Evolutionary conservation across 768 basidiomycete genomes (phyloP), one percentile per base, ranked within the genome.

Genomic region (Boletus rubroflammeus): DNA sequence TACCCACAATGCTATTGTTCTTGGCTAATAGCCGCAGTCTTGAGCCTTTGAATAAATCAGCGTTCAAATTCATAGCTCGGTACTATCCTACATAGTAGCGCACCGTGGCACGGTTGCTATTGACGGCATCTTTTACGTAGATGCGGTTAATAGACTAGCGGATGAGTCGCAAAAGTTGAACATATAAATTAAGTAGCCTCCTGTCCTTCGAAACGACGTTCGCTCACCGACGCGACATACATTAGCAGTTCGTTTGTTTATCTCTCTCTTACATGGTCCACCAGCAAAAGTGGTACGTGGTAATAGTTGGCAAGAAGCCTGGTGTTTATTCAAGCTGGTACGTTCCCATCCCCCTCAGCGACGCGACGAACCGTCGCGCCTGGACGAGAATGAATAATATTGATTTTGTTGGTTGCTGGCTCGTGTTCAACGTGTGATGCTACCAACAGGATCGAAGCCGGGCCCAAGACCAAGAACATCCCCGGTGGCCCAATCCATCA

Each of bases 381-480:
- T 45, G 21, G 17, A 39, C 28, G 42, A 50, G 49, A 28, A 78
- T 44, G 11, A 28, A 35, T 71, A 23, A 29, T 71, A 68, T 69
- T 52, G 44, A 72, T 62, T 65, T 19, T 10, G 31, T 41, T 45
- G 54, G 44, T 50, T 49, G 51, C 41, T 55, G 59, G 36, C 35
- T 51, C 45, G 39, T 43, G 25, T 46, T 23, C 25, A 48, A 46
- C 44, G 50, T 34, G 35, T 31, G 39, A 43, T 15, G 58, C 23
- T 40, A 48, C 35, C 38, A 50, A 63, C 60, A 83, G 82, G 82
- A 62, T 75, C 10, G 75, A 80, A 60, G 75, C 72, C 17, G 71
- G 66, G 1, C 73, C 76, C 8, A 69, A 77, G 49, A 76, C 79
- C 11, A 74, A 60, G 49, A 70, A 75, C 5, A 72, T 82, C 10